Conservation (phyloP, 805 yeast genomes). For the Kuraishia ogatae region DNA sequence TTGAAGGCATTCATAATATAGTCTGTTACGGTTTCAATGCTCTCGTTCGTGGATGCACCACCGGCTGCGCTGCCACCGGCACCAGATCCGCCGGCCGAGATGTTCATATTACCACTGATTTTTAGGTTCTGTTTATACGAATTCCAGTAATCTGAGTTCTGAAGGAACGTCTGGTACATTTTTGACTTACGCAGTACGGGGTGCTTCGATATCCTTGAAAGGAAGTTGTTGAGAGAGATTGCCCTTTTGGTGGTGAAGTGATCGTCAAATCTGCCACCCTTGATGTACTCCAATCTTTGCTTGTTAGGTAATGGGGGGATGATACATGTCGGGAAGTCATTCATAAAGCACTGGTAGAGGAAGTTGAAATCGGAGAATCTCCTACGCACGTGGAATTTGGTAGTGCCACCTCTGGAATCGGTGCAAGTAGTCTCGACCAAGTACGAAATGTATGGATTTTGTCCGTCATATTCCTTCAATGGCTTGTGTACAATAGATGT, state of each 20-base stretch:
- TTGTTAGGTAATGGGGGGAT: conserved; percentile 94
- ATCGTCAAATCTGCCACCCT: conserved; percentile 84
- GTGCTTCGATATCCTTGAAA: conserved; percentile 66
- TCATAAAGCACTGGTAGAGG: conserved; percentile 61
- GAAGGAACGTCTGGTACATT: conserved; percentile 62
- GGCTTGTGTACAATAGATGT: conserved; percentile 46
- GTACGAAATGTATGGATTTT: conserved; percentile 71
- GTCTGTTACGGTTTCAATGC: conserved; percentile 77
- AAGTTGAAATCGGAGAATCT: conserved; percentile 84
- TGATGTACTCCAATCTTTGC: conserved; percentile 81
- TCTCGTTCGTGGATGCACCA: conserved; percentile 12
- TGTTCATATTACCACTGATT: conserved; percentile 13
- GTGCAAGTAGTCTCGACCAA: conserved; percentile 55
- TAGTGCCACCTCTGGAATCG: conserved; percentile 43
- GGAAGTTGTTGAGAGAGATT: conserved; percentile 68
- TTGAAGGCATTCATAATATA: conserved; percentile 91
- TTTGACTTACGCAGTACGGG: conserved; percentile 63
- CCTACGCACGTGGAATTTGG: conserved; percentile 51
- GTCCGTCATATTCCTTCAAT: conserved; percentile 62
- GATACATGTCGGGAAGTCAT: conserved; percentile 77
- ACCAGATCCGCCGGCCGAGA: conserved; percentile 10
- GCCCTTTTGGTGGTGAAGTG: conserved; percentile 82
- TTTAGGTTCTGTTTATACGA: conserved; percentile 54
- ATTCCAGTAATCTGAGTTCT: conserved; percentile 61
- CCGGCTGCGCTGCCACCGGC: conserved; percentile 1